Evolutionary conservation across 2,329 filamentous ascomycete species (phyloP).

Genomic region (Verticillium nonalfalfae): DNA sequence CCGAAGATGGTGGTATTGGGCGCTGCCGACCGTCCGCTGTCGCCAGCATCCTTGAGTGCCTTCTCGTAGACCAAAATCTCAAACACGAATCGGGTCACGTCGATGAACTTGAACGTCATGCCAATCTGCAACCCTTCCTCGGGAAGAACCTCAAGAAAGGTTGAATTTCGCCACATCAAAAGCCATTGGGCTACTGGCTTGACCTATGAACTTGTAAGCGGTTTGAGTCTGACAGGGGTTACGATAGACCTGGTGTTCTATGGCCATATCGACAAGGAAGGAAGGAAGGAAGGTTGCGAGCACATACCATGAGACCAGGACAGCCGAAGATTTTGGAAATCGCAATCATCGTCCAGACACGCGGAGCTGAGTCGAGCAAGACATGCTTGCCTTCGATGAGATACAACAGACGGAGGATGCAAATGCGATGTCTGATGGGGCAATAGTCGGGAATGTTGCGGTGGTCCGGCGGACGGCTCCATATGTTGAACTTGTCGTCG

Average conservation of each 20-base stretch:
- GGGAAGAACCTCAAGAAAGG: constrained; percentile 57
- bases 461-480: constrained; percentile 15
- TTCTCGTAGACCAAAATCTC: constrained; percentile 57
- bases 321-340: constrained; percentile 55
- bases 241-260: too few relatives aligned
- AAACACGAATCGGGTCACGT: constrained; percentile 44
- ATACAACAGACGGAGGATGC: constrained; percentile 57
- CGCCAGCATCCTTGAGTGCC: constrained; percentile 38
- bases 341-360: constrained; percentile 60
- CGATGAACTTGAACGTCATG: constrained; percentile 33
- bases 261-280: too few relatives aligned
- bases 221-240: neutral
- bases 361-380: constrained; percentile 56
- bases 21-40: neutral
- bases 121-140: constrained; percentile 56
- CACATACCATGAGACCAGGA: constrained; percentile 22
- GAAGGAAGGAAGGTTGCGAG: neutral
- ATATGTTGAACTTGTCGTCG: neutral
- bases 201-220: constrained; percentile 17
- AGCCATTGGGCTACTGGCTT: constrained; percentile 54
- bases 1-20: constrained; percentile 31
- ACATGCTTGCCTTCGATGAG: constrained; percentile 48
- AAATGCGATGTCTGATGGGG: constrained; percentile 53
- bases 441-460: constrained; percentile 53
- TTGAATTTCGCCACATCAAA: constrained; percentile 41